phyloP scores from a whole-genome alignment of 495 filamentous ascomycete species.

The Chaetomium cochliodes region DNA sequence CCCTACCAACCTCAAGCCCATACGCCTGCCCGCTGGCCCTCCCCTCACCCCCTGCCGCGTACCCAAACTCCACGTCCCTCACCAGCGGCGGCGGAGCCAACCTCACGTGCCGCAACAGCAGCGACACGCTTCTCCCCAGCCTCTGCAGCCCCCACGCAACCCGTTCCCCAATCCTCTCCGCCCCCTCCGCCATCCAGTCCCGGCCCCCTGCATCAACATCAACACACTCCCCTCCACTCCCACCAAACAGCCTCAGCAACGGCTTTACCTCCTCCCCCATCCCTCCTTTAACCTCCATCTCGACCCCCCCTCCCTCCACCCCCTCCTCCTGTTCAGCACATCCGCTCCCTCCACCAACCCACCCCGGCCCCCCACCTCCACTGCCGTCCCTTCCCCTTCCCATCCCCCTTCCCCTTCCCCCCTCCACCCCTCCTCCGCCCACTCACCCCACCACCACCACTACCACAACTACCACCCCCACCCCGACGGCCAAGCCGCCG shows the following conservation, averaged over 20 bases:
- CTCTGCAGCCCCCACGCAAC: background rate
- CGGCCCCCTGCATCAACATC: background rate
- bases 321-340: background rate
- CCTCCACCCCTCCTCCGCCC: background rate
- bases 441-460: background rate
- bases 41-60: background rate
- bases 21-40: background rate
- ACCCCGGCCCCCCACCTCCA: too few relatives aligned
- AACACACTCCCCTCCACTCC: background rate
- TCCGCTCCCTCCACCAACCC: background rate
- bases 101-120: background rate
- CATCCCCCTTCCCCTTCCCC: too few relatives aligned
- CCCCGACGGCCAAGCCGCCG: background rate
- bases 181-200: background rate
- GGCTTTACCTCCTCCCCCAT: background rate
- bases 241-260: background rate
- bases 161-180: background rate
- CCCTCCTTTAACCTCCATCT: too few relatives aligned
- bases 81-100: background rate
- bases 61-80: conserved; percentile 17
- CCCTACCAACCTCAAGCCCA: conserved; percentile 2
- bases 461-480: background rate
- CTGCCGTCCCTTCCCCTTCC: background rate
- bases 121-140: background rate
- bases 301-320: background rate